Evolutionary conservation across 2,329 filamentous ascomycete genomes (phyloP).

Genomic region (Leptographium flavum): DNA sequence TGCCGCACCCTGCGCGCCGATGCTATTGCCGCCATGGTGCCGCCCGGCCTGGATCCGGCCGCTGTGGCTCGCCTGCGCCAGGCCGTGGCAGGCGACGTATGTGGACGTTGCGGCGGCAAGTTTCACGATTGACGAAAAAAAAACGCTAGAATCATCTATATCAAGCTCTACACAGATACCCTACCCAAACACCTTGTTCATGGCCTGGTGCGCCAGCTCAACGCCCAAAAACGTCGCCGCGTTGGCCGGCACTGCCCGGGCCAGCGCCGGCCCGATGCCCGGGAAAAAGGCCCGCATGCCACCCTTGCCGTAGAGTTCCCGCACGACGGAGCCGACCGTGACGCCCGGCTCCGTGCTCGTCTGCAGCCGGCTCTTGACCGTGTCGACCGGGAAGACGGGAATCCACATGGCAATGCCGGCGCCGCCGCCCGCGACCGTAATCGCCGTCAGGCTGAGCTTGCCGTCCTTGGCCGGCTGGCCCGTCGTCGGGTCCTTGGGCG

Average conservation of each 20-base stretch:
- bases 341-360: constrained; percentile 68
- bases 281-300: constrained; percentile 93
- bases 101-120: constrained; percentile 22
- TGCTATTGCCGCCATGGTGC: constrained; percentile 21
- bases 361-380: constrained; percentile 87
- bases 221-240: constrained; percentile 87
- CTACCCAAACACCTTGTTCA: constrained; percentile 58
- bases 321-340: constrained; percentile 65
- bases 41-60: constrained; percentile 3
- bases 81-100: constrained; percentile 14
- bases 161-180: neutral
- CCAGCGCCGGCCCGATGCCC: constrained; percentile 82
- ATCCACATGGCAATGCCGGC: constrained; percentile 99
- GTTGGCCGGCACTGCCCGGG: constrained; percentile 88
- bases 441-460: constrained; percentile 64
- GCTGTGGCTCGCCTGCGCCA: constrained; percentile 8
- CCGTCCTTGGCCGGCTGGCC: constrained; percentile 51
- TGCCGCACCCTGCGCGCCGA: constrained; percentile 32
- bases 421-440: constrained; percentile 75
- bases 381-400: constrained; percentile 94
- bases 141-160: constrained; percentile 14
- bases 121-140: constrained; percentile 15
- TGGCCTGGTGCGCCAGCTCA: constrained; percentile 68
- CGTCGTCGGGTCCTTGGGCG: constrained; percentile 60
- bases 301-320: constrained; percentile 67